Conservation (phyloP, 148 eudicot genomes). For the Pouteria glomerata region DNA sequence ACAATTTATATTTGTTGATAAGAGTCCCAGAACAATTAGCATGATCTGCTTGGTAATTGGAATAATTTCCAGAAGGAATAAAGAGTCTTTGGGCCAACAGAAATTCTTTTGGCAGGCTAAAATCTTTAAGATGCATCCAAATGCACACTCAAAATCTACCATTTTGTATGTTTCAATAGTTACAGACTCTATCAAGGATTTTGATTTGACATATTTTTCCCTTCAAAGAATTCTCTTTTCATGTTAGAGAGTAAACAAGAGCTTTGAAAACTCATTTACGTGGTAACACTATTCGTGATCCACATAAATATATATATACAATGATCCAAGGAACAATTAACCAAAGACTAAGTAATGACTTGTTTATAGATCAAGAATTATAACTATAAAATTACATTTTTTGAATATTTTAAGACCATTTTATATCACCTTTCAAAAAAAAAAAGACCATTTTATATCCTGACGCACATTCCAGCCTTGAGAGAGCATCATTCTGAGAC, state of each 20-base stretch:
- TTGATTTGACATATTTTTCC: background rate
- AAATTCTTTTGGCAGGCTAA: background rate
- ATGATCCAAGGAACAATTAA: background rate
- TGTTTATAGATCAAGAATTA: background rate
- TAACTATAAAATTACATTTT: background rate
- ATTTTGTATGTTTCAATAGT: background rate
- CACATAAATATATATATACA: background rate
- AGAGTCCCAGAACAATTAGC: background rate
- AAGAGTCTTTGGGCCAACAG: background rate
- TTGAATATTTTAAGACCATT: background rate
- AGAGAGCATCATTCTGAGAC: background rate
- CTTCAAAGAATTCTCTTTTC: background rate
- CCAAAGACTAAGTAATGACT: background rate
- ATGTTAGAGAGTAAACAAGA: background rate
- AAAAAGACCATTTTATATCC: background rate
- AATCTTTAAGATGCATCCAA: background rate
- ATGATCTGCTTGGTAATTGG: background rate
- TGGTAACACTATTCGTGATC: background rate
- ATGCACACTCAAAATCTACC: background rate
- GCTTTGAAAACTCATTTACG: background rate
- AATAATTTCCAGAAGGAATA: slow-evolving; percentile 6
- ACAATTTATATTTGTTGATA: background rate
- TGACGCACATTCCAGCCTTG: background rate
- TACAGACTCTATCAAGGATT: background rate
- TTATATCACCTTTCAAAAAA: too few relatives aligned